phyloP scores from a whole-genome alignment of 2,329 filamentous ascomycete species.

The Sarocladium strictum region DNA sequence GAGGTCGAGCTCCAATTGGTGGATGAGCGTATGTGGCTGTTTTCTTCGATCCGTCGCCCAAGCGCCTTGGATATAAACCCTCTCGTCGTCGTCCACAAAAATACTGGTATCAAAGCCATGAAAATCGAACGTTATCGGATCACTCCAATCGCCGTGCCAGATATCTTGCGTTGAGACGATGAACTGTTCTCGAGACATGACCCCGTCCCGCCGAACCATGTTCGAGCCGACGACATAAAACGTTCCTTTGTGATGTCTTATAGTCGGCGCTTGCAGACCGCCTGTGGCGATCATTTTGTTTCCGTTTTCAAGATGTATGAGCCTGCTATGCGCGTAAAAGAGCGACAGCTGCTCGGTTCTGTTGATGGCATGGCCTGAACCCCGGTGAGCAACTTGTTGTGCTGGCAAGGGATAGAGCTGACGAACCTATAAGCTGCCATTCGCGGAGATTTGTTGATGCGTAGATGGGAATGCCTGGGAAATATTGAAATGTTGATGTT shows the following conservation, averaged over 20 bases:
- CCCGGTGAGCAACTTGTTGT: neutral
- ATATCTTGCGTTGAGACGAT: conserved; percentile 18
- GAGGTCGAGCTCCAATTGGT: conserved; percentile 18
- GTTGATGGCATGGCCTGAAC: conserved; percentile 12
- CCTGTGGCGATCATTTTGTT: conserved; percentile 9
- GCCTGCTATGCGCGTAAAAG: conserved; percentile 2
- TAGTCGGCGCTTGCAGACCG: conserved; percentile 19
- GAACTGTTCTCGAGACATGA: conserved; percentile 16
- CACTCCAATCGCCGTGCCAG: conserved; percentile 19
- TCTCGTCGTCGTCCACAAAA: conserved; percentile 31
- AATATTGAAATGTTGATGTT: conserved; percentile 55
- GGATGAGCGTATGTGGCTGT: conserved; percentile 17
- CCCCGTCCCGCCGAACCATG: neutral
- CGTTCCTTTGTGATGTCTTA: conserved; percentile 16
- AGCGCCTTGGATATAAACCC: conserved; percentile 22
- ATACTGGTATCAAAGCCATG: conserved; percentile 38
- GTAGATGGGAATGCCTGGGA: conserved; percentile 42
- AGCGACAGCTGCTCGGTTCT: conserved; percentile 9
- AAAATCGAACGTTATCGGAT: conserved; percentile 30
- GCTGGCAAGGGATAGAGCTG: neutral
- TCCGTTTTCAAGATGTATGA: neutral
- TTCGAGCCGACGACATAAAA: conserved; percentile 24
- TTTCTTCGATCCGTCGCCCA: conserved; percentile 4
- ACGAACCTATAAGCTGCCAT: conserved; percentile 22
- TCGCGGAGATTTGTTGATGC: conserved; percentile 25